phyloP scores from a whole-genome alignment of 2,329 filamentous ascomycete species.

The Trichoderma atrobrunneum region DNA sequence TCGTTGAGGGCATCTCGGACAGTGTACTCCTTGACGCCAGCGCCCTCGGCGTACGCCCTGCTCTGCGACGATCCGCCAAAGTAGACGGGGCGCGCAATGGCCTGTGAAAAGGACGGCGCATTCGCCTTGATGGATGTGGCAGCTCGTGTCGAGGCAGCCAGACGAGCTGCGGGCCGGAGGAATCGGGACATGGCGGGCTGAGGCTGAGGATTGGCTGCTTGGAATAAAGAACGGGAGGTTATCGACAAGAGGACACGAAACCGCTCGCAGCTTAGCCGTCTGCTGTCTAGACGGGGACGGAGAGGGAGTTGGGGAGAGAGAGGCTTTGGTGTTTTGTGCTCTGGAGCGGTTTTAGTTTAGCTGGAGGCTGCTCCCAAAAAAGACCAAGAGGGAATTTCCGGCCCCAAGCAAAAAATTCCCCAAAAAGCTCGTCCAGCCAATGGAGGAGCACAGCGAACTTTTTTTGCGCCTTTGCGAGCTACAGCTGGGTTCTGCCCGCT shows the following conservation, averaged over 20 bases:
- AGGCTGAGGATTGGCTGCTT: not conserved
- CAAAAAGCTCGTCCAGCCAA: not conserved
- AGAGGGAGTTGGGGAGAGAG: not conserved
- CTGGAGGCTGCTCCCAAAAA: constrained; percentile 16
- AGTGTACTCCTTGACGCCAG: constrained; percentile 83
- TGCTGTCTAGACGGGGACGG: constrained; percentile 19
- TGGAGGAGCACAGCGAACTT: not conserved
- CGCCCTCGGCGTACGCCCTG: constrained; percentile 54
- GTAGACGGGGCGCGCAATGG: constrained; percentile 38
- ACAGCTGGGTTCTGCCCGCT: constrained; percentile 15
- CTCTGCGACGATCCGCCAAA: constrained; percentile 44
- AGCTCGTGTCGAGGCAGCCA: constrained; percentile 45
- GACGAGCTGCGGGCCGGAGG: constrained; percentile 49
- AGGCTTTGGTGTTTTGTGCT: constrained; percentile 1
- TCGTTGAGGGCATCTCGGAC: constrained; percentile 97
- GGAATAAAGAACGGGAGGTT: not conserved
- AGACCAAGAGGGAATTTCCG: constrained; percentile 21
- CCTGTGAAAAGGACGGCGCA: constrained; percentile 37
- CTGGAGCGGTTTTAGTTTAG: not conserved
- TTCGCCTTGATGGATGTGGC: constrained; percentile 33
- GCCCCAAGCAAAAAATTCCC: constrained; percentile 4
- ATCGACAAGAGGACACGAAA: constrained; percentile 21
- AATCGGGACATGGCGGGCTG: constrained; percentile 46
- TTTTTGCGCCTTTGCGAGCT: constrained; percentile 15
- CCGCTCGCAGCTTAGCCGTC: constrained; percentile 20